Base-by-base conservation (phyloP, 352 stramenopile genomes). In the Phytophthora cryptogea region DNA sequence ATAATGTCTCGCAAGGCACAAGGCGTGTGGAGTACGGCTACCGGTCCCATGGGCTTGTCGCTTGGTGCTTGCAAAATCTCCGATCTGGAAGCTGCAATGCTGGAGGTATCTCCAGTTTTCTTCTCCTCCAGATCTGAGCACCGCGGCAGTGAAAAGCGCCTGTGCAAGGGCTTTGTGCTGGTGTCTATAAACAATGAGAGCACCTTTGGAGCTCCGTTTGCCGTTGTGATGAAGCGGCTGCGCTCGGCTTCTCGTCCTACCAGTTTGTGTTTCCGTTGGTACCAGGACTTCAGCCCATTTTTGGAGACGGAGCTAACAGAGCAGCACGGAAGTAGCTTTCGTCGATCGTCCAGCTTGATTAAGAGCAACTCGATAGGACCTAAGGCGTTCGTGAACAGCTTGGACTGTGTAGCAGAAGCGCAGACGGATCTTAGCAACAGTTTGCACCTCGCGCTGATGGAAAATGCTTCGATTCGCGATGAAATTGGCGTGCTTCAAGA, bases 171-270 rank as follows among this genome's bases (percentile, higher is more conserved):
- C 5, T 91, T 89, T 28, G 74, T 94, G 17, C 58, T 94, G 20
- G 71, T 87, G 2, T 82, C 83, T 6, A 75, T 94, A 52, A 94
- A 92, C 67, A 83, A 86, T 31, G 76, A 92, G 52, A 90, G 80
- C 54, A 94, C 83, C 3, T 90, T 90, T 50, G 81, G 83, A 5
- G 52, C 60, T 56, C 63, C 55, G 16, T 92, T 92, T 57, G 42
- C 58, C 1, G 61, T 68, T 9, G 71, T 89, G 8, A 82, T 89
- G 48, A 74, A 76, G 44, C 64, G 77, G 33, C 43, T 92, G 28
- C 66, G 74, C 11, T 76, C 73, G 14, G 85, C 83, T 8, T 86
- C 81, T 3, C 70, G 78, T 9, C 83, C 85, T 4, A 92, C 85
- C 1, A 78, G 80, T 3, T 55, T 94, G 26, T 89, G 74, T 54